Percentiles rank a stretch among this genome's conserved stretches.
These are phyloP conservation scores for Elaphomyces granulatus DNA, from an alignment of 495 filamentous ascomycete species.

Conservation along the genomic window DNA sequence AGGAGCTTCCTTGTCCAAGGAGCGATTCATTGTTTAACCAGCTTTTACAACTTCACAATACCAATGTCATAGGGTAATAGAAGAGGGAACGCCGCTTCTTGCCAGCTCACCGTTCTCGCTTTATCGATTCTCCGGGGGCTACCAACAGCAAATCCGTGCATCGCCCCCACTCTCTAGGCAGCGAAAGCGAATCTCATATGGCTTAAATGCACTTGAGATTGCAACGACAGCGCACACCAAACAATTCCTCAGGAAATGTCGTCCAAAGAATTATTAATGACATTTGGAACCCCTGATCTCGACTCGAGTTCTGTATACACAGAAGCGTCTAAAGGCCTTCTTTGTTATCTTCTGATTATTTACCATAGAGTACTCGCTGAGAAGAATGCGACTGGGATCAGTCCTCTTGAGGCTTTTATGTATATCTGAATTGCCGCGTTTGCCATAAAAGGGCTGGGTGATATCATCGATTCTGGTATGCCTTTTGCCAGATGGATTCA, in stretches of 20 bases:
- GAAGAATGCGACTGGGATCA: conserved; percentile 34
- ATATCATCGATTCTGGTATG: conserved; percentile 66
- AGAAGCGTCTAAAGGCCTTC: conserved; percentile 78
- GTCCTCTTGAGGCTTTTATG: conserved; percentile 37
- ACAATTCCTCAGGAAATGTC: conserved; percentile 69
- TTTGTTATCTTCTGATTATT: conserved; percentile 67
- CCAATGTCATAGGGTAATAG: neutral
- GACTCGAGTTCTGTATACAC: conserved; percentile 77
- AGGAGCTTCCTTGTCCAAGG: conserved; percentile 45
- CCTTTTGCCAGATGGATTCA: conserved; percentile 74
- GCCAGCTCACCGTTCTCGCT: conserved; percentile 14
- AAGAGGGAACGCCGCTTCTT: conserved; percentile 22
- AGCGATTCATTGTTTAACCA: too few relatives aligned
- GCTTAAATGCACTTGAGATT: conserved; percentile 81
- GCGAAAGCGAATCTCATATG: conserved; percentile 51
- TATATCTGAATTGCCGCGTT: conserved; percentile 70
- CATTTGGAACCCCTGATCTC: conserved; percentile 79
- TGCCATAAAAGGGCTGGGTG: conserved; percentile 72
- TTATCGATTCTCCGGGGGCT: conserved; percentile 8
- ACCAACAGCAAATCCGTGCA: conserved; percentile 6
- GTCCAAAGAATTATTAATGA: conserved; percentile 80
- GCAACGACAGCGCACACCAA: conserved; percentile 82
- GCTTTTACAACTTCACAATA: conserved; percentile 9
- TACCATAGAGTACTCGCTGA: conserved; percentile 77
- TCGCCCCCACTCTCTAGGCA: conserved; percentile 38